Evolutionary conservation across 495 filamentous ascomycete species (phyloP), one percentile per base, ranked within the genome.

Genomic region (Penicillium simplicissimum): DNA sequence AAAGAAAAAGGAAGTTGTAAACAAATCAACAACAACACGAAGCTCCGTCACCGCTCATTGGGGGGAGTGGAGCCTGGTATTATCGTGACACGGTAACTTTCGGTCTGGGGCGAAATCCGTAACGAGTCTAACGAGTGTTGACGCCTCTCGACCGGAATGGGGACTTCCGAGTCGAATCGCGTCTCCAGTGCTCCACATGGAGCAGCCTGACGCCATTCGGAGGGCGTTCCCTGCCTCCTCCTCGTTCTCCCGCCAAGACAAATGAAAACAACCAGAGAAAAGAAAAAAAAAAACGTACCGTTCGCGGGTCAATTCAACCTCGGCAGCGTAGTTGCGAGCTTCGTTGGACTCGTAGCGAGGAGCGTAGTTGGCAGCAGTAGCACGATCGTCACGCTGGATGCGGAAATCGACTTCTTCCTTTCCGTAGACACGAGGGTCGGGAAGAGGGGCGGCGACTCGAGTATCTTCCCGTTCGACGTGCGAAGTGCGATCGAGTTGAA

Each of bases 401-500:
- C 81, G 84, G 76, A 91, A 81, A 71, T 84, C 88, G 82, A 91
- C 82, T 82, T 96, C 89, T 86, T 94, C 88, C 80, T 91, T 86
- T 74, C 83, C 84, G 81, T 86, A 87, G 78, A 84, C 80, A 73
- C 82, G 83, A 73, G 87, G 84, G 74, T 79, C 82, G 58, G 85
- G 87, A 71, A 85, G 84, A 81, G 84, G 85, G 79, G 85, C 84
- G 80, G 86, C 81, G 82, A 83, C 77, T 74, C 77, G 79, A 81
- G 83, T 81, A 92, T 89, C 93, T 91, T 96, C 92, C 91, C 90
- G 93, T 92, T 92, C 91, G 90, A 85, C 85, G 90, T 85, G 82
- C 79, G 82, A 82, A 82, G 82, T 73, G 82, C 79, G 83, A 84
- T 92, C 89, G 76, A 92, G 85, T 74, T 90, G 87, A 81, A 88